A percentile compares a stretch with the other conserved stretches of the same genome.
Evolutionary conservation across 2,329 filamentous ascomycete genomes (phyloP).

Genomic region (Aureobasidium melanogenum): DNA sequence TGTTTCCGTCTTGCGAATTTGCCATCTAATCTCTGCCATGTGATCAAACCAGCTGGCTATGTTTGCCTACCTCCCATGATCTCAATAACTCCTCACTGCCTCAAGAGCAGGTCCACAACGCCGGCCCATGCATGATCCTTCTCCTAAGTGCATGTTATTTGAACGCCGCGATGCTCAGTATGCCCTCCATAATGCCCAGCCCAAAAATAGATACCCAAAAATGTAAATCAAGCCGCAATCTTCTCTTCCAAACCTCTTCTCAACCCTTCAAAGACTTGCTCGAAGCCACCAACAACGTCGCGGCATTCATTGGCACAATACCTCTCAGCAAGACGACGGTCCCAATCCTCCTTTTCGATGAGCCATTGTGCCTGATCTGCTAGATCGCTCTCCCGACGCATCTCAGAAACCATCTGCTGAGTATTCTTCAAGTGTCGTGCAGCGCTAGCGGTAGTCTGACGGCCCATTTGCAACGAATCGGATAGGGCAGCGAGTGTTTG

Average conservation of each 20-base stretch:
- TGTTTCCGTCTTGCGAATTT: neutral
- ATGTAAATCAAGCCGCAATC: slow-evolving; percentile 2
- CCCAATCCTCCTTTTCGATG: slow-evolving; percentile 79
- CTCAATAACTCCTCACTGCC: neutral
- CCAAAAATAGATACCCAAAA: neutral
- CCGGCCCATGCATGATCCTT: neutral
- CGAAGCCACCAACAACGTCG: slow-evolving; percentile 86
- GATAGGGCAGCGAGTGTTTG: slow-evolving; percentile 77
- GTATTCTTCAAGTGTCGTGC: slow-evolving; percentile 70
- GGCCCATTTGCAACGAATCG: slow-evolving; percentile 88
- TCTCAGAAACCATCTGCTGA: slow-evolving; percentile 76
- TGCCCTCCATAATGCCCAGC: neutral
- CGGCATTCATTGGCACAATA: slow-evolving; percentile 78
- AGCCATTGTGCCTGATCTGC: slow-evolving; percentile 75
- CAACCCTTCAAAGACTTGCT: slow-evolving; percentile 81
- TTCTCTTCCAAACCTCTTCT: slow-evolving; percentile 31
- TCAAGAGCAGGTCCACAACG: neutral
- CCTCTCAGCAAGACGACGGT: slow-evolving; percentile 62
- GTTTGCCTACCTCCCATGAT: neutral
- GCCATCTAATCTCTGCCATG: slow-evolving; percentile 1
- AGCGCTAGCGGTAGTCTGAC: slow-evolving; percentile 77
- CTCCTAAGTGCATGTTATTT: neutral
- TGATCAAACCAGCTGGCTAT: neutral
- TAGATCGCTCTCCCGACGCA: slow-evolving; percentile 72
- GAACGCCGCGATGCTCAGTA: slow-evolving; percentile 7